Conservation (phyloP, 257 asterid species). For the Prunella vulgaris region DNA sequence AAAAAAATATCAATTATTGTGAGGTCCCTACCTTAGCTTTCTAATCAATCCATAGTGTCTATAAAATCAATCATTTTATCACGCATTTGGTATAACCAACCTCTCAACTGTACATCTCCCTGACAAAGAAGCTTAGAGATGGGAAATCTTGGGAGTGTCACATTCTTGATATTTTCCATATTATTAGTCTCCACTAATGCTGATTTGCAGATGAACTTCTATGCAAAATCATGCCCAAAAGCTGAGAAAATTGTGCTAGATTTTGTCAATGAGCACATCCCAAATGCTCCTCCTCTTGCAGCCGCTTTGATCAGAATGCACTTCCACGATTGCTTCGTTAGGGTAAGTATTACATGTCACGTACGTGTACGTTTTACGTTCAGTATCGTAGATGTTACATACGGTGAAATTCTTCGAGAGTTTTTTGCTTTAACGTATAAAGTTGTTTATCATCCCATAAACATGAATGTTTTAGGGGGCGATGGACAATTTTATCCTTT, state of each 20-base stretch:
- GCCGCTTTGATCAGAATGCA: conserved; percentile 53
- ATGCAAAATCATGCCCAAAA: conserved; percentile 49
- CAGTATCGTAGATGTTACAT: neutral
- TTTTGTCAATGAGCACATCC: conserved; percentile 44
- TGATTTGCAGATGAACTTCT: conserved; percentile 44
- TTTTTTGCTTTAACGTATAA: no score
- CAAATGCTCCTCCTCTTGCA: conserved; percentile 58
- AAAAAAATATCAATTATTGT: neutral
- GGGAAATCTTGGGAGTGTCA: conserved; percentile 13
- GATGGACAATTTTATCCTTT: no score
- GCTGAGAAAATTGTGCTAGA: conserved; percentile 57
- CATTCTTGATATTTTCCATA: conserved; percentile 21
- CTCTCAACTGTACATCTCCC: neutral
- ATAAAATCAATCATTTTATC: conserved; percentile 19
- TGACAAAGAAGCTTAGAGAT: neutral
- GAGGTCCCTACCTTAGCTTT: neutral
- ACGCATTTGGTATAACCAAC: neutral
- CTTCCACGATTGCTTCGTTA: conserved; percentile 51
- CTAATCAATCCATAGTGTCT: conserved; percentile 6
- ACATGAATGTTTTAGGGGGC: no score
- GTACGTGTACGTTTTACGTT: neutral
- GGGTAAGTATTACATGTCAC: conserved; percentile 26
- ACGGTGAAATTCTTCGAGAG: no score
- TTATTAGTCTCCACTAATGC: conserved; percentile 26
- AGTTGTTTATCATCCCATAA: no score